Conservation (phyloP, 352 stramenopile species). For the Globisporangium canariense region DNA sequence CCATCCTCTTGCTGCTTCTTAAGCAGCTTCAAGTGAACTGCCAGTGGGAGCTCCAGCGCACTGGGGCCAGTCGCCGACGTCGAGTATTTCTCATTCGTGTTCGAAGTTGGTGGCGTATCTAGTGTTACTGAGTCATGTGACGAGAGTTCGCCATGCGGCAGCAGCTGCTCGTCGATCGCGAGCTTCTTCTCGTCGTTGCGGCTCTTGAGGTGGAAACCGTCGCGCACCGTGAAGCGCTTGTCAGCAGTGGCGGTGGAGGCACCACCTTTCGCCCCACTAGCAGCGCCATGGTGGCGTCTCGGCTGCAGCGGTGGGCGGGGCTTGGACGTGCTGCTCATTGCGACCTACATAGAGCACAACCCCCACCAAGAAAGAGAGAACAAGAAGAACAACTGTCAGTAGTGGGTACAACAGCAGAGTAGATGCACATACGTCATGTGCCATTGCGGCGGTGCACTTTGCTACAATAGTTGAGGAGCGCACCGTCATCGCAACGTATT, state of each 20-base stretch:
- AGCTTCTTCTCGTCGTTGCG: slow-evolving; percentile 45
- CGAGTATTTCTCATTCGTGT: not conserved
- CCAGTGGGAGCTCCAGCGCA: not conserved
- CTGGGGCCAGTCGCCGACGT: not conserved
- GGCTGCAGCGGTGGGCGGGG: slow-evolving; percentile 3
- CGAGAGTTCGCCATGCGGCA: not conserved
- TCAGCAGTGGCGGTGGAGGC: not conserved
- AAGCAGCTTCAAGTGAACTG: slow-evolving; percentile 3
- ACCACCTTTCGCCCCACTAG: not conserved
- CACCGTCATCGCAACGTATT: no score
- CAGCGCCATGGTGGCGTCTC: not conserved
- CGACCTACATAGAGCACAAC: no score
- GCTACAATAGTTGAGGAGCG: no score
- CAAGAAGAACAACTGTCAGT: no score
- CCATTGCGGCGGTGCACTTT: no score
- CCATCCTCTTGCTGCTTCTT: not conserved
- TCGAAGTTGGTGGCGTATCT: not conserved
- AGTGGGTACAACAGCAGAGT: no score
- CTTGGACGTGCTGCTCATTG: not conserved
- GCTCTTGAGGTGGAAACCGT: slow-evolving; percentile 68
- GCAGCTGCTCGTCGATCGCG: slow-evolving; percentile 39
- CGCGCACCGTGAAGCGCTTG: slow-evolving; percentile 62
- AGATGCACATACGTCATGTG: no score
- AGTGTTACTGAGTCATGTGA: not conserved
- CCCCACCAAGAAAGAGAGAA: no score